Conservation (phyloP, 441 rosid genomes). For the Gossypium gossypioides region DNA sequence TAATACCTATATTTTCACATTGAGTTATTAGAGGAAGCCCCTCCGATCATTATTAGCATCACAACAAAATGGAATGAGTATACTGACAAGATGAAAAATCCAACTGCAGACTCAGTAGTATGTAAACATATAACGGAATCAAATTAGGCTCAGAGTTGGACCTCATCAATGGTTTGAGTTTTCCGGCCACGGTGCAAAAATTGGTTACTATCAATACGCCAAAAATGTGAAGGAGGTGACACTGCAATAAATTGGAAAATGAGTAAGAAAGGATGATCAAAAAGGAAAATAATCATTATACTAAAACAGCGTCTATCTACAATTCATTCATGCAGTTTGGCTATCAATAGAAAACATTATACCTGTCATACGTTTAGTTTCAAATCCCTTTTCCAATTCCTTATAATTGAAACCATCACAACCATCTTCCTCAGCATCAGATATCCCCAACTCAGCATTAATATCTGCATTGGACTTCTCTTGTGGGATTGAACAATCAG, state of each 20-base stretch:
- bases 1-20: neutral
- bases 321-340: constrained; percentile 9
- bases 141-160: constrained; percentile 24
- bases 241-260: constrained; percentile 30
- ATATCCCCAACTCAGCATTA: constrained; percentile 82
- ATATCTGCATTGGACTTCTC: constrained; percentile 93
- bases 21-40: neutral
- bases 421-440: constrained; percentile 80
- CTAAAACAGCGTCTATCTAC: constrained; percentile 4
- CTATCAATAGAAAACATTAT: constrained; percentile 15
- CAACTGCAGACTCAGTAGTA: neutral
- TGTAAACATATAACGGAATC: constrained; percentile 11
- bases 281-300: neutral
- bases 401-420: constrained; percentile 39
- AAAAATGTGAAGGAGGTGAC: constrained; percentile 49
- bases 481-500: constrained; percentile 75
- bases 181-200: constrained; percentile 77
- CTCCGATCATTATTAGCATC: neutral
- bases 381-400: constrained; percentile 46
- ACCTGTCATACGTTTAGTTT: constrained; percentile 44
- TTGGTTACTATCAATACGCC: constrained; percentile 59
- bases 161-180: constrained; percentile 94
- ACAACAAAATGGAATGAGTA: neutral
- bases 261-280: constrained; percentile 10
- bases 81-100: neutral